Conservation (phyloP, 495 filamentous ascomycete species). For the Hypoxylon crocopeplum region DNA sequence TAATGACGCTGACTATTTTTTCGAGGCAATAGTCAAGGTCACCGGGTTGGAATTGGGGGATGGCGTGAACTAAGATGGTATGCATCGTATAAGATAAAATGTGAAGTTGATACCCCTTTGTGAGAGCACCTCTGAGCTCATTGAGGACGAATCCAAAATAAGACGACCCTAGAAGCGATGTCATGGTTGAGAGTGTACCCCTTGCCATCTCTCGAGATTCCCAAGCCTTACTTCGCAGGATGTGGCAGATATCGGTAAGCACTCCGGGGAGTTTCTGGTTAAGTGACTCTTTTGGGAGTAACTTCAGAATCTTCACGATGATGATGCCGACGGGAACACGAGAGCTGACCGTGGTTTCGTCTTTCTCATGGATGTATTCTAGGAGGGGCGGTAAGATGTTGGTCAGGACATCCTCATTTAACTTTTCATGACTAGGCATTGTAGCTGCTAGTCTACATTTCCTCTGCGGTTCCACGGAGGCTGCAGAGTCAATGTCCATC, state of each 20-base stretch:
- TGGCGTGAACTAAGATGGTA: slow-evolving; percentile 79
- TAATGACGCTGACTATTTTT: slow-evolving; percentile 80
- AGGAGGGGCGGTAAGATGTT: slow-evolving; percentile 78
- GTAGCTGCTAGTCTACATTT: slow-evolving; percentile 62
- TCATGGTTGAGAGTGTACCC: slow-evolving; percentile 84
- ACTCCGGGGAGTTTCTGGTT: slow-evolving; percentile 77
- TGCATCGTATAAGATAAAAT: slow-evolving; percentile 95
- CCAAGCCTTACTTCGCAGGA: slow-evolving; percentile 85
- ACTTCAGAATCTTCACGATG: slow-evolving; percentile 80
- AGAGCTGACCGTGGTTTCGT: slow-evolving; percentile 89
- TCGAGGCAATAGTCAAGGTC: slow-evolving; percentile 87
- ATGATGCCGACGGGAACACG: slow-evolving; percentile 88
- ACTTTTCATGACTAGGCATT: slow-evolving; percentile 71
- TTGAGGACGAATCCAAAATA: slow-evolving; percentile 94
- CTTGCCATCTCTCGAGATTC: slow-evolving; percentile 90
- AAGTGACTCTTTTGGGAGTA: slow-evolving; percentile 76
- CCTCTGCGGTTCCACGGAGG: slow-evolving; percentile 17
- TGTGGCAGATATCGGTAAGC: slow-evolving; percentile 89
- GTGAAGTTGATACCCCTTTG: slow-evolving; percentile 89
- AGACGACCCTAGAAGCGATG: slow-evolving; percentile 74
- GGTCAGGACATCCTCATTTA: slow-evolving; percentile 74
- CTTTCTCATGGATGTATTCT: slow-evolving; percentile 88
- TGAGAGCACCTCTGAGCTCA: slow-evolving; percentile 82
- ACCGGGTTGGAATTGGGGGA: slow-evolving; percentile 77
- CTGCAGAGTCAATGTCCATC: slow-evolving; percentile 45